phyloP scores from a whole-genome alignment of 495 filamentous ascomycete genomes.

The Podospora anserina region DNA sequence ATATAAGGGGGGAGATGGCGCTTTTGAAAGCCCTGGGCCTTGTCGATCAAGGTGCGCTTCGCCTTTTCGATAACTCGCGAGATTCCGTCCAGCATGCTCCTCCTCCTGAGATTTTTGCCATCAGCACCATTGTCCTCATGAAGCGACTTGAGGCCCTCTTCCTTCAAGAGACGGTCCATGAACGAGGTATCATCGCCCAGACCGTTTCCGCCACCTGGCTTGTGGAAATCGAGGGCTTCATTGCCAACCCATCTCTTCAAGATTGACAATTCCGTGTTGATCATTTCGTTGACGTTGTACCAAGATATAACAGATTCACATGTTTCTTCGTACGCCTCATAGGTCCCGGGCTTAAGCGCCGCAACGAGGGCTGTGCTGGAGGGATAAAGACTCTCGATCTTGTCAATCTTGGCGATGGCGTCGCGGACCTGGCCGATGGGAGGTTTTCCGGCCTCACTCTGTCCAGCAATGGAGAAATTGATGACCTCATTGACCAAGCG shows the following conservation, averaged over 20 bases:
- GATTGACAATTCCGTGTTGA: constrained; percentile 89
- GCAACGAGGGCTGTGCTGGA: constrained; percentile 67
- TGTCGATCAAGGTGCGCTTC: constrained; percentile 84
- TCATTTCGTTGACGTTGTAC: constrained; percentile 97
- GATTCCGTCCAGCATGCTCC: constrained; percentile 81
- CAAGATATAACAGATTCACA: constrained; percentile 87
- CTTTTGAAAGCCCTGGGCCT: constrained; percentile 78
- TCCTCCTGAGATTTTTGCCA: constrained; percentile 46
- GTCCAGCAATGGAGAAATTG: constrained; percentile 88
- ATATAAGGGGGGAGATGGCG: constrained; percentile 95
- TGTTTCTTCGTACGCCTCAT: constrained; percentile 69
- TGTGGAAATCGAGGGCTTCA: constrained; percentile 83
- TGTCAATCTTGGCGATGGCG: constrained; percentile 82
- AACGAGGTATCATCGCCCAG: constrained; percentile 87
- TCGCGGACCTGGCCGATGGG: constrained; percentile 84
- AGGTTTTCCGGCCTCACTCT: constrained; percentile 84
- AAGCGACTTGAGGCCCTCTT: constrained; percentile 88
- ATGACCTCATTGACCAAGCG: constrained; percentile 79
- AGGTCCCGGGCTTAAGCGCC: constrained; percentile 69
- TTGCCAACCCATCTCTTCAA: constrained; percentile 96
- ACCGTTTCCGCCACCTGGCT: constrained; percentile 55
- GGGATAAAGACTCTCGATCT: constrained; percentile 78
- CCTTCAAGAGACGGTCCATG: constrained; percentile 95
- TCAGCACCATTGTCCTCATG: constrained; percentile 62
- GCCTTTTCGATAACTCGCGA: constrained; percentile 85